phyloP scores from a whole-genome alignment of 2,329 filamentous ascomycete species.

The Hypoxylon rubiginosum region DNA sequence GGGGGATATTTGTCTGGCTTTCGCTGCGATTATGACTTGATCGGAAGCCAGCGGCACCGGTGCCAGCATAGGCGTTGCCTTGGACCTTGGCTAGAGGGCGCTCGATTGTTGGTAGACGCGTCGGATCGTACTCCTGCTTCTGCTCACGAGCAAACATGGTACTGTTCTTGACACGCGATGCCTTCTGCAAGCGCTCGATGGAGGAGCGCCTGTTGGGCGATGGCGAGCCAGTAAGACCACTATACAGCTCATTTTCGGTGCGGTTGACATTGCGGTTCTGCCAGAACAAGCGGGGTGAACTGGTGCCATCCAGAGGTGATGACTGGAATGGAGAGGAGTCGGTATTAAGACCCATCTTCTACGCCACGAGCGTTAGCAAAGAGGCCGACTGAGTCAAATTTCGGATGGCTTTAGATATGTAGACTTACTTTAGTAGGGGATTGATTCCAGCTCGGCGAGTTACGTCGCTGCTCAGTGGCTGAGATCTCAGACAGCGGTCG shows the following conservation, averaged over 20 bases:
- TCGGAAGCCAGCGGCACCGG: constrained; percentile 66
- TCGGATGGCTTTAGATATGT: constrained; percentile 24
- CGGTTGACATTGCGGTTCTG: constrained; percentile 79
- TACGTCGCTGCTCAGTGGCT: constrained; percentile 85
- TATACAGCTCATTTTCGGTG: constrained; percentile 77
- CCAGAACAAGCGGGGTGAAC: constrained; percentile 92
- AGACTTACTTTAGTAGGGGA: constrained; percentile 72
- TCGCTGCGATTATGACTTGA: constrained; percentile 67
- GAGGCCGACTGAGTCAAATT: constrained; percentile 18
- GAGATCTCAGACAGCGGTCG: constrained; percentile 91
- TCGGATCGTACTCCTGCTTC: constrained; percentile 92
- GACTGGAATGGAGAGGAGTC: constrained; percentile 89
- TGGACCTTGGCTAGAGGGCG: constrained; percentile 84
- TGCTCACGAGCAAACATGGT: constrained; percentile 95
- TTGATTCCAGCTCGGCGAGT: constrained; percentile 93
- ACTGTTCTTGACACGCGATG: constrained; percentile 97
- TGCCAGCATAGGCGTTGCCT: constrained; percentile 76
- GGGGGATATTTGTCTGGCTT: constrained; percentile 72
- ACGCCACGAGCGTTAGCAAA: constrained; percentile 50
- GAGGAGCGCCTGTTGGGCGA: constrained; percentile 86
- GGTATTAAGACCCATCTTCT: constrained; percentile 77
- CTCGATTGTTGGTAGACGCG: constrained; percentile 81
- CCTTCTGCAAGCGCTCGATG: constrained; percentile 94
- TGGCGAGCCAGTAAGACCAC: constrained; percentile 71
- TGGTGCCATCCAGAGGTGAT: constrained; percentile 76